phyloP scores from a whole-genome alignment of 208 protist species.

The Wallacemonas sp. region DNA sequence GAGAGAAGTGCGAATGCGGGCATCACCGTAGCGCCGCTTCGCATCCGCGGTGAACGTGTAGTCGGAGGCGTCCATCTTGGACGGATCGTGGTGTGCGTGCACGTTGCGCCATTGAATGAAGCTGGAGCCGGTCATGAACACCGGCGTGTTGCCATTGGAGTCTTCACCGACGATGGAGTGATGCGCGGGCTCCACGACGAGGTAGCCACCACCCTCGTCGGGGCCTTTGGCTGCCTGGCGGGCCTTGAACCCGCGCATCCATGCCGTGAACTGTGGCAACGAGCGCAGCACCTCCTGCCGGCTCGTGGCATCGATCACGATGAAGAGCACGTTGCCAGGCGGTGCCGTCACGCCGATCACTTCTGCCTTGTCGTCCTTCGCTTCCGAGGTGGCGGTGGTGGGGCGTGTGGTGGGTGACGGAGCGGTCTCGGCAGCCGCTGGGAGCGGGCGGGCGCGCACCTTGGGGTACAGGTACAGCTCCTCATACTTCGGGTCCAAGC shows the following conservation, averaged over 20 bases:
- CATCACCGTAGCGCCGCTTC: conserved; percentile 48
- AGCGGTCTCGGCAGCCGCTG: no score
- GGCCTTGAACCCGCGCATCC: conserved; percentile 39
- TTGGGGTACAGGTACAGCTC: conserved; percentile 55
- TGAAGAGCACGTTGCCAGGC: conserved; percentile 44
- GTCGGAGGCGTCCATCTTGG: background rate
- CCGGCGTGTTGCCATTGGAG: conserved; percentile 24
- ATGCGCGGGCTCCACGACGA: conserved; percentile 42
- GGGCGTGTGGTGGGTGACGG: no score
- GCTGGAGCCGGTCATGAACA: conserved; percentile 23
- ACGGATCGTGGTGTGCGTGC: background rate
- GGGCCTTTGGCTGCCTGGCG: background rate
- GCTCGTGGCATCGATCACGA: conserved; percentile 67
- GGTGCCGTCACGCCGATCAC: conserved; percentile 22
- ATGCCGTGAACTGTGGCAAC: conserved; percentile 50
- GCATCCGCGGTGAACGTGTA: conserved; percentile 21
- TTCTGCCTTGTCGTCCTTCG: no score
- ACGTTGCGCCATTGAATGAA: background rate
- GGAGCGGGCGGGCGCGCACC: conserved; percentile 15
- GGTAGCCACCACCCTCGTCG: conserved; percentile 20
- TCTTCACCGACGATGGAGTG: conserved; percentile 34
- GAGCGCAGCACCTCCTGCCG: conserved; percentile 52
- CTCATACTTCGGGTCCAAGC: conserved; percentile 28
- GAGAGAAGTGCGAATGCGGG: conserved; percentile 20
- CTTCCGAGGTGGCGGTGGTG: no score